Evolutionary conservation across 1,284 basidiomycete species (phyloP).

Genomic region (Fomes fomentarius): DNA sequence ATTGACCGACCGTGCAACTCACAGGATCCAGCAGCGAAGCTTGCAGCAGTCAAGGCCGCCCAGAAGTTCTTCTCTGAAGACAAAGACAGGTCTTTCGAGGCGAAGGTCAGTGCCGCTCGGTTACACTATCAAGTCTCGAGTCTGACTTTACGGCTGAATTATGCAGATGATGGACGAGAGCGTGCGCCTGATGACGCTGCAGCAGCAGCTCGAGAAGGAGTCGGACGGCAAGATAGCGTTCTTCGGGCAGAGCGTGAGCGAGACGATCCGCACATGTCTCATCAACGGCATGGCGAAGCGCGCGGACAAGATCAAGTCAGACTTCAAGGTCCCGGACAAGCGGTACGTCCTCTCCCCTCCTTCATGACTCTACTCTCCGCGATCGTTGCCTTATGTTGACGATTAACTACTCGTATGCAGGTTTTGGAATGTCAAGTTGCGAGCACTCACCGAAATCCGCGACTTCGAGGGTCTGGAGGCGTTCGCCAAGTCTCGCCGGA

Average conservation of each 20-base stretch:
- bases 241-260: constrained; percentile 82
- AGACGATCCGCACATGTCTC: constrained; percentile 79
- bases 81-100: constrained; percentile 88
- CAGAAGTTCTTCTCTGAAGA: constrained; percentile 95
- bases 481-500: constrained; percentile 85
- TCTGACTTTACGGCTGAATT: too few relatives aligned
- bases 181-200: constrained; percentile 73
- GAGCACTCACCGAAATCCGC: constrained; percentile 74
- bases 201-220: constrained; percentile 90
- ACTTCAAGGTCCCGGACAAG: constrained; percentile 93
- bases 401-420: constrained; percentile 48
- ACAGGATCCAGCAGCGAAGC: constrained; percentile 72
- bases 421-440: constrained; percentile 92
- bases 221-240: constrained; percentile 75
- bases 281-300: constrained; percentile 80
- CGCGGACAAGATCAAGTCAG: constrained; percentile 83
- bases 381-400: too few relatives aligned
- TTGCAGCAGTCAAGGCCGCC: constrained; percentile 78
- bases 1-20: not conserved
- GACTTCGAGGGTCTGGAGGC: constrained; percentile 87
- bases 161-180: constrained; percentile 89
- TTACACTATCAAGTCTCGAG: too few relatives aligned
- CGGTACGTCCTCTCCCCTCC: constrained; percentile 47
- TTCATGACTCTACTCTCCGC: not conserved
- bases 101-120: too few relatives aligned